Evolutionary conservation across 2,329 filamentous ascomycete species (phyloP).

Genomic region (Decorospora gaudefroyi): DNA sequence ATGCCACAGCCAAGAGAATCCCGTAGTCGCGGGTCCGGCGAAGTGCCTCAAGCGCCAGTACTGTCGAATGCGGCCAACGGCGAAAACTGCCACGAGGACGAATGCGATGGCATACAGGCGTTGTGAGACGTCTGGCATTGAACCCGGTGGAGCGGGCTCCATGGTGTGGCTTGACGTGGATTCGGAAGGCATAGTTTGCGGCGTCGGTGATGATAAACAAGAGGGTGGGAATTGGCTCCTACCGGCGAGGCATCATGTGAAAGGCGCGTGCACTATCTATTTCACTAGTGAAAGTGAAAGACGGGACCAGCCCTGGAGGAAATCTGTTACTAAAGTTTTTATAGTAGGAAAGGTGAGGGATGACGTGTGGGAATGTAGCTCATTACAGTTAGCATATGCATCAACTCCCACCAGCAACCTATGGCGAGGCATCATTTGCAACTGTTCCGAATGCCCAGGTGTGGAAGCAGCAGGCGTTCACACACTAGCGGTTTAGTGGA

Average conservation of each 20-base stretch:
- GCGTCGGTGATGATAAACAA: constrained; percentile 2
- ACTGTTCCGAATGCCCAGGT: too few species aligned
- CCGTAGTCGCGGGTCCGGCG: constrained; percentile 37
- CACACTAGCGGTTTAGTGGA: too few species aligned
- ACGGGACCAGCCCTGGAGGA: too few species aligned
- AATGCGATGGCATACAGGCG: constrained; percentile 22
- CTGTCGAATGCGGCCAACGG: constrained; percentile 26
- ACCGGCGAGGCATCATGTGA: constrained; percentile 8
- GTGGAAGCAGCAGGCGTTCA: too few species aligned
- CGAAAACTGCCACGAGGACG: constrained; percentile 20
- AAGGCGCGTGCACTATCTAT: constrained; percentile 7
- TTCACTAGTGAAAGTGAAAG: too few species aligned
- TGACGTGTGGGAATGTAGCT: too few species aligned
- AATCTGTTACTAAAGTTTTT: too few species aligned
- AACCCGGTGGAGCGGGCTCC: constrained; percentile 6
- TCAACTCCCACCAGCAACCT: too few species aligned
- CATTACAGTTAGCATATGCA: too few species aligned
- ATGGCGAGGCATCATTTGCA: too few species aligned
- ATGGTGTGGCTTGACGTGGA: constrained; percentile 14
- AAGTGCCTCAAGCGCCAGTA: constrained; percentile 41
- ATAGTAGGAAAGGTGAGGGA: too few species aligned
- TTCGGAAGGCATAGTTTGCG: constrained; percentile 6
- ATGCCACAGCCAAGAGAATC: constrained; percentile 41
- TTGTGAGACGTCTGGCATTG: constrained; percentile 14
- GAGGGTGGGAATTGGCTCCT: constrained; percentile 3